Evolutionary conservation across 768 basidiomycete genomes (phyloP).

Genomic region (Porphyrellus cyaneotinctus): DNA sequence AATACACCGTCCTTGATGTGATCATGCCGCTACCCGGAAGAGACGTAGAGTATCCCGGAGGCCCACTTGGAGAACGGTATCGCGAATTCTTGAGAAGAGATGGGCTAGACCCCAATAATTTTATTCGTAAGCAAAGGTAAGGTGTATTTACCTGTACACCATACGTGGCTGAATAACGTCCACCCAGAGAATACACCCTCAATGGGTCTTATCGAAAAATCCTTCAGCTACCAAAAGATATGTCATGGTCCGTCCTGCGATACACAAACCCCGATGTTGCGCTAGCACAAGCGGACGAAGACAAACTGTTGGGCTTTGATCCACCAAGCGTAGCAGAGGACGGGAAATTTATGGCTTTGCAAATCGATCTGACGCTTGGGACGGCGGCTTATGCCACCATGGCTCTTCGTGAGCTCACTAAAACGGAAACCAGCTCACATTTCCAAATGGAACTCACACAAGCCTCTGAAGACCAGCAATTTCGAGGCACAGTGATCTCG

Average conservation of each 20-base stretch:
- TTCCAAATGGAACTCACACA: slow-evolving; percentile 78
- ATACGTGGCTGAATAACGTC: slow-evolving; percentile 8
- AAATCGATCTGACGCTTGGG: slow-evolving; percentile 79
- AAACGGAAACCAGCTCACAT: slow-evolving; percentile 92
- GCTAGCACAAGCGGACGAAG: slow-evolving; percentile 93
- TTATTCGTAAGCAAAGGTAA: slow-evolving; percentile 85
- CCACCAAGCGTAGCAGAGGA: slow-evolving; percentile 60
- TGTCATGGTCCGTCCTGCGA: slow-evolving; percentile 76
- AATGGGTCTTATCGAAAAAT: slow-evolving; percentile 93
- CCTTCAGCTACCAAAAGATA: slow-evolving; percentile 74
- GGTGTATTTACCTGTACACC: slow-evolving; percentile 17
- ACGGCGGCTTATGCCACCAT: slow-evolving; percentile 97
- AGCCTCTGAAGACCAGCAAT: slow-evolving; percentile 79
- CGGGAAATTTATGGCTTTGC: slow-evolving; percentile 85
- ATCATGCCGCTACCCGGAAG: slow-evolving; percentile 97
- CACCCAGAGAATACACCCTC: slow-evolving; percentile 79
- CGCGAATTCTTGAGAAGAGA: slow-evolving; percentile 76
- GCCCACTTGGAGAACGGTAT: slow-evolving; percentile 82
- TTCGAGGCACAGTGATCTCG: slow-evolving; percentile 46
- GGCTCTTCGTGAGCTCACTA: slow-evolving; percentile 93
- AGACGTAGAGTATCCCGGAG: slow-evolving; percentile 90
- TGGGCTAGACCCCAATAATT: slow-evolving; percentile 87
- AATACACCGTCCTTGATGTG: slow-evolving; percentile 90
- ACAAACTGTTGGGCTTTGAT: slow-evolving; percentile 79
- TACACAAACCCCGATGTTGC: slow-evolving; percentile 94